Conservation (phyloP, 306 rosid species). For the Castanea sativa region DNA sequence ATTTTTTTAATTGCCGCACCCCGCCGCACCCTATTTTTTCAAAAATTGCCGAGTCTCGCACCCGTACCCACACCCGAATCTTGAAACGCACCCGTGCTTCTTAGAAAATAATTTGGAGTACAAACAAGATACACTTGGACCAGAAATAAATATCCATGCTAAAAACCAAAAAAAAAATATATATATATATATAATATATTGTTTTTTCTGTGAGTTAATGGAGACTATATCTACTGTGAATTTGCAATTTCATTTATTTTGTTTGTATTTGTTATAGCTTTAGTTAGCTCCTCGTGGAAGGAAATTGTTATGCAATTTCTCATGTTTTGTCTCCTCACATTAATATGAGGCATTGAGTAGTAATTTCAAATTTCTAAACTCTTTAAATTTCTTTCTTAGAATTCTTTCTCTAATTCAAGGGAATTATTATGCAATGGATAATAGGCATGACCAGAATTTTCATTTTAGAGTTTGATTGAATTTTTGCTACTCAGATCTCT, state of each 20-base stretch:
- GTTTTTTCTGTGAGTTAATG: too few relatives aligned
- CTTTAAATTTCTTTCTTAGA: not conserved
- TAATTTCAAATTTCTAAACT: not conserved
- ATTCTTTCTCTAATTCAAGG: not conserved
- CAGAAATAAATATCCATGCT: too few relatives aligned
- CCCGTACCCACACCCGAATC: too few relatives aligned
- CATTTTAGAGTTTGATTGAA: conserved; percentile 19
- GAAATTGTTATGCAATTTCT: not conserved
- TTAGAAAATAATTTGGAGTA: too few relatives aligned
- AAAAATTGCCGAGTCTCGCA: too few relatives aligned
- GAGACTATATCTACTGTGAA: too few relatives aligned
- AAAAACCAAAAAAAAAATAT: not conserved
- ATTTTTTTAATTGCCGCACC: too few relatives aligned
- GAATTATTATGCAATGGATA: not conserved
- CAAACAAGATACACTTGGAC: too few relatives aligned
- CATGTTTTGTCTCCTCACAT: not conserved
- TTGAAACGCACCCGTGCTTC: too few relatives aligned
- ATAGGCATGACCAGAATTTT: conserved; percentile 6
- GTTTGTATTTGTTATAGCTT: not conserved
- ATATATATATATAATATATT: too few relatives aligned
- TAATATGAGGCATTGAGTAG: not conserved
- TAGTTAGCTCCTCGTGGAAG: not conserved
- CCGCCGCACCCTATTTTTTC: too few relatives aligned
- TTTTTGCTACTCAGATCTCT: conserved; percentile 48
- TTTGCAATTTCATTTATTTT: not conserved